Evolutionary conservation across 2,329 filamentous ascomycete genomes (phyloP).

Genomic region (Drechslerella coelobrocha): DNA sequence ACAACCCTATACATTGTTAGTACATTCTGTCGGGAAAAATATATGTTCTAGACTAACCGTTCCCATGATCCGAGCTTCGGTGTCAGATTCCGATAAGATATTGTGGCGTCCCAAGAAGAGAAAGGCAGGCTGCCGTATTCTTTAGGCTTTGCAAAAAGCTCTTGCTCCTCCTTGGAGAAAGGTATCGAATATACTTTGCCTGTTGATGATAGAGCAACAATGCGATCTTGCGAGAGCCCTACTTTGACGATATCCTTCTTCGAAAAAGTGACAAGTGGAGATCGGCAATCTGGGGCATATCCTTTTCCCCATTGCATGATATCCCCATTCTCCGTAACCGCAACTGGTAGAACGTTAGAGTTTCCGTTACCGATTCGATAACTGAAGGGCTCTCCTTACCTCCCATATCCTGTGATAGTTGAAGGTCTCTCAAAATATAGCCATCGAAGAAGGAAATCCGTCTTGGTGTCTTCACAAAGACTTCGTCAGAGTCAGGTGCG

Average conservation of each 20-base stretch:
- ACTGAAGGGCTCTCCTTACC: conserved; percentile 57
- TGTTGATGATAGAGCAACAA: conserved; percentile 76
- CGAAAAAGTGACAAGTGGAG: conserved; percentile 74
- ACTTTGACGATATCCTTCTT: conserved; percentile 82
- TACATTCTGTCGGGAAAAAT: background rate
- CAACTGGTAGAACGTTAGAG: conserved; percentile 59
- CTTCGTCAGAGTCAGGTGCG: conserved; percentile 79
- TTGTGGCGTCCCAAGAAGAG: conserved; percentile 66
- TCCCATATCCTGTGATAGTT: conserved; percentile 80
- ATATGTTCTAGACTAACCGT: conserved; percentile 33
- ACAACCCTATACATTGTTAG: conserved; percentile 64
- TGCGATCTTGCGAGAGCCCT: conserved; percentile 78
- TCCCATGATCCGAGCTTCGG: conserved; percentile 70
- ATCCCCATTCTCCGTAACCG: conserved; percentile 85
- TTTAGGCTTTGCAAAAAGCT: conserved; percentile 68
- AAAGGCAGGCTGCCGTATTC: conserved; percentile 75
- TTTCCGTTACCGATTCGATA: background rate
- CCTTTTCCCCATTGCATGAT: conserved; percentile 88
- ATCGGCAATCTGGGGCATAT: conserved; percentile 70
- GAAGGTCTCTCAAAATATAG: conserved; percentile 82
- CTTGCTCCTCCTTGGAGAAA: conserved; percentile 74
- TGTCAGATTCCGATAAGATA: conserved; percentile 75
- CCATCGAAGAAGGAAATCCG: conserved; percentile 84
- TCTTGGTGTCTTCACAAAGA: conserved; percentile 77
- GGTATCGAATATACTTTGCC: conserved; percentile 87